A percentile compares a stretch with the other conserved stretches of the same genome.
phyloP scores from a whole-genome alignment of 2,329 filamentous ascomycete species.

The Anisogramma anomala region DNA sequence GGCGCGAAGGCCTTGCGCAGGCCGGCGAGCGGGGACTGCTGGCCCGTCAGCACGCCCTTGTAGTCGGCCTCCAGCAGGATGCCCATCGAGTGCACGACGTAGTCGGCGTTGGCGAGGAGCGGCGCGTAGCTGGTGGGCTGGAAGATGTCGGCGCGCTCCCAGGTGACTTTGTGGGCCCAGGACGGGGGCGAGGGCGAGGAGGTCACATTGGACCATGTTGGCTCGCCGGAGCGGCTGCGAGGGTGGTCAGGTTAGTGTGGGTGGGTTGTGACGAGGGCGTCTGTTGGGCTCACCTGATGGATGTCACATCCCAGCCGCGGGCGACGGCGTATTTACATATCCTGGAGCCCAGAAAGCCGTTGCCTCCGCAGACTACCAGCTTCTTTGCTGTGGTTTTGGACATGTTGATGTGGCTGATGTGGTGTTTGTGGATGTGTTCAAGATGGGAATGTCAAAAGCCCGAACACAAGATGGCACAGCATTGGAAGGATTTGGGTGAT shows the following conservation, averaged over 20 bases:
- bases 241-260: slow-evolving; percentile 12
- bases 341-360: slow-evolving; percentile 75
- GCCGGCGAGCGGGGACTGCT: slow-evolving; percentile 68
- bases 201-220: slow-evolving; percentile 72
- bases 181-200: slow-evolving; percentile 56
- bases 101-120: slow-evolving; percentile 65
- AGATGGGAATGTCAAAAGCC: too few species aligned
- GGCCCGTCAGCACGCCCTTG: slow-evolving; percentile 78
- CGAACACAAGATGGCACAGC: too few species aligned
- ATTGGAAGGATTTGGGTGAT: too few species aligned
- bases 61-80: slow-evolving; percentile 96
- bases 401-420: slow-evolving; percentile 28
- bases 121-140: slow-evolving; percentile 67
- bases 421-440: background rate
- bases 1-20: slow-evolving; percentile 67
- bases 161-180: slow-evolving; percentile 75
- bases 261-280: background rate
- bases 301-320: slow-evolving; percentile 84
- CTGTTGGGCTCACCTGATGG: slow-evolving; percentile 57
- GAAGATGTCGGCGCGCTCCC: slow-evolving; percentile 82
- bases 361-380: slow-evolving; percentile 85
- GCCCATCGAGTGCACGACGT: slow-evolving; percentile 88
- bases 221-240: slow-evolving; percentile 74
- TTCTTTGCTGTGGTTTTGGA: slow-evolving; percentile 51
- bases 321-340: slow-evolving; percentile 85